Evolutionary conservation across 768 basidiomycete genomes (phyloP).

Genomic region (Postia placenta): DNA sequence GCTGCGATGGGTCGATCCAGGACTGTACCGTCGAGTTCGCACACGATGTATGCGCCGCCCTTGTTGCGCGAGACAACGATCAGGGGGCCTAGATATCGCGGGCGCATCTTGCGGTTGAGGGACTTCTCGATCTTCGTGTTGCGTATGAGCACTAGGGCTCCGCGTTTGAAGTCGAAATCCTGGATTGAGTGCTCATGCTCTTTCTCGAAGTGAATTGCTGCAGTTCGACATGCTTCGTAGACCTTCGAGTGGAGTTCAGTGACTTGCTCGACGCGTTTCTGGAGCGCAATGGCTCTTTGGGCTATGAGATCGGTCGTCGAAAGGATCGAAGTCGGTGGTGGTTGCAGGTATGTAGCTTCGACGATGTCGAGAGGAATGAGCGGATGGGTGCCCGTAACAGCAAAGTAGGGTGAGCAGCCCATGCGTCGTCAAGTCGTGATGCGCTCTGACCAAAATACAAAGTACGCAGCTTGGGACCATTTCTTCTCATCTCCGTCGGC

Average conservation of each 20-base stretch:
- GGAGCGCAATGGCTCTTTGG: conserved; percentile 1
- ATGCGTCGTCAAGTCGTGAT: conserved; percentile 24
- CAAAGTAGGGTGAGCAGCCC: conserved; percentile 27
- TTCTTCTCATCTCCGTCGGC: conserved; percentile 10
- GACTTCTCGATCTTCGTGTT: too few relatives aligned
- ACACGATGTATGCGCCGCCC: too few relatives aligned
- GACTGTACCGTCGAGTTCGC: too few relatives aligned
- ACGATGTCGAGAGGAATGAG: conserved; percentile 17
- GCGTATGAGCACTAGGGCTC: too few relatives aligned
- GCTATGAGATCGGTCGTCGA: conserved; percentile 12
- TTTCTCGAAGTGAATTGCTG: conserved; percentile 10
- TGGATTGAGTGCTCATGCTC: conserved; percentile 13
- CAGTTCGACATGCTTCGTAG: too few relatives aligned
- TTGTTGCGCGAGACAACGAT: too few relatives aligned
- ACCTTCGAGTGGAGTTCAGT: too few relatives aligned
- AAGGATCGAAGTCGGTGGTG: conserved; percentile 3
- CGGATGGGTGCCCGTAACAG: conserved; percentile 13
- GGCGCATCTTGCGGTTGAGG: too few relatives aligned
- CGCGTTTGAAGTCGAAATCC: conserved; percentile 22
- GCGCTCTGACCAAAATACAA: conserved; percentile 32
- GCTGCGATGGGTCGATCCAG: too few relatives aligned
- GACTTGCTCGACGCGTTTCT: too few relatives aligned
- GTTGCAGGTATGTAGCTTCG: conserved; percentile 14
- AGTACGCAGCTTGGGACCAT: conserved; percentile 18
- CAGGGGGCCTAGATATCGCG: too few relatives aligned